A percentile compares a stretch with the other conserved stretches of the same genome.
These are phyloP conservation scores for Phialophora chinensis DNA, from an alignment of 2,329 filamentous ascomycete genomes.

Conservation along the genomic window DNA sequence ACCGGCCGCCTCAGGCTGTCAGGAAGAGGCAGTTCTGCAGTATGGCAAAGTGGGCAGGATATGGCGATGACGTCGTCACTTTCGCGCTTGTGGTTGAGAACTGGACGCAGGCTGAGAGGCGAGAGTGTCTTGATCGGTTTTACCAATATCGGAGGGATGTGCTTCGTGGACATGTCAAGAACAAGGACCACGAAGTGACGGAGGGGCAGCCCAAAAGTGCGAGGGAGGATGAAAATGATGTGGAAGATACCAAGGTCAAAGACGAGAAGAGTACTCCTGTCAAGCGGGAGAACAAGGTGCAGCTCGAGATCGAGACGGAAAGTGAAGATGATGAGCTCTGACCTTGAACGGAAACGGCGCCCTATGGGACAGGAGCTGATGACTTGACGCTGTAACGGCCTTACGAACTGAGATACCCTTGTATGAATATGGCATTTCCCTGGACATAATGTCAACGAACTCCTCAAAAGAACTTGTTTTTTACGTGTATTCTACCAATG, in stretches of 20 bases:
- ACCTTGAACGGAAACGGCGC: background rate
- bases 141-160: conserved; percentile 71
- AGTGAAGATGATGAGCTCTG: conserved; percentile 5
- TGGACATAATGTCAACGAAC: too few relatives aligned
- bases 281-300: background rate
- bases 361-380: background rate
- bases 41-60: conserved; percentile 83
- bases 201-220: conserved; percentile 9
- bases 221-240: background rate
- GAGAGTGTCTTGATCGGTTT: conserved; percentile 78
- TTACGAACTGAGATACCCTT: conserved; percentile 2
- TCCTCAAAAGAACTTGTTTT: background rate
- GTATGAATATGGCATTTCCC: background rate
- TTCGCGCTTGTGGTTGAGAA: conserved; percentile 90
- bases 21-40: conserved; percentile 84
- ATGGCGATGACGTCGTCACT: conserved; percentile 70
- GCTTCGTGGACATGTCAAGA: conserved; percentile 42
- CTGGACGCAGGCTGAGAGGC: conserved; percentile 83
- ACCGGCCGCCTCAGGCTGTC: conserved; percentile 76
- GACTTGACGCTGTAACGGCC: background rate
- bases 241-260: background rate
- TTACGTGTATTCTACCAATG: background rate
- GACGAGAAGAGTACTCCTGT: background rate
- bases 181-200: conserved; percentile 6
- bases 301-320: conserved; percentile 1